Evolutionary conservation across 306 rosid species (phyloP).

Genomic region (Datisca glomerata): DNA sequence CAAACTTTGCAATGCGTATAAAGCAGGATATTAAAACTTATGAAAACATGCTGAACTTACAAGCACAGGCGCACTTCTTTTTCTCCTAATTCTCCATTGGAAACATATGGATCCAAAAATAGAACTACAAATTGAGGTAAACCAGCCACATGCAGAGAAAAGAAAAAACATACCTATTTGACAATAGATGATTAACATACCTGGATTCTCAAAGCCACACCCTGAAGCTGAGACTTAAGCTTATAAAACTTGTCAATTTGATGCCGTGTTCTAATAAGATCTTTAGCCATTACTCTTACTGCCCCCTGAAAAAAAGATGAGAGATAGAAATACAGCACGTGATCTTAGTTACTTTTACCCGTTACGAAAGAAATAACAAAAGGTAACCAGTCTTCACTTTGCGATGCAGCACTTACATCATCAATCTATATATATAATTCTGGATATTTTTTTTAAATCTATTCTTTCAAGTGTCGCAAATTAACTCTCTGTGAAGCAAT

Average conservation of each 20-base stretch:
- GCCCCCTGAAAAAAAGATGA: conserved; percentile 37
- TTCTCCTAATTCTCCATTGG: no score
- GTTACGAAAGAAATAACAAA: neutral
- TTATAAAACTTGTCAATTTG: conserved; percentile 70
- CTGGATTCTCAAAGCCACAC: conserved; percentile 72
- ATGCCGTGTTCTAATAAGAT: conserved; percentile 69
- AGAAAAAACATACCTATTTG: neutral
- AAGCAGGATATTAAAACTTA: no score
- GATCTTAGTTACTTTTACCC: neutral
- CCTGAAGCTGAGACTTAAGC: conserved; percentile 75
- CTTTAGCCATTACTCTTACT: conserved; percentile 71
- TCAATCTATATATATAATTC: no score
- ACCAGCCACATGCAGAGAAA: neutral
- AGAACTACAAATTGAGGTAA: no score
- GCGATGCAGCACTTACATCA: no score
- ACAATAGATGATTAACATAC: conserved; percentile 14
- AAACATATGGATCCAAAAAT: no score
- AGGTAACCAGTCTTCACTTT: neutral
- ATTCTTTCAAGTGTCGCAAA: no score
- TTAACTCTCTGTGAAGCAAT: neutral
- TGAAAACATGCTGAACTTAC: no score
- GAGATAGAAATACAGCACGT: no score
- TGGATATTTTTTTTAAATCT: no score
- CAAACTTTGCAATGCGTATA: no score
- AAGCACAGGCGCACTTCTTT: no score